A percentile compares a stretch with the other conserved stretches of the same genome.
These are phyloP conservation scores for Heliocybe sulcata DNA, from an alignment of 1,284 basidiomycete species.

Conservation along the genomic window DNA sequence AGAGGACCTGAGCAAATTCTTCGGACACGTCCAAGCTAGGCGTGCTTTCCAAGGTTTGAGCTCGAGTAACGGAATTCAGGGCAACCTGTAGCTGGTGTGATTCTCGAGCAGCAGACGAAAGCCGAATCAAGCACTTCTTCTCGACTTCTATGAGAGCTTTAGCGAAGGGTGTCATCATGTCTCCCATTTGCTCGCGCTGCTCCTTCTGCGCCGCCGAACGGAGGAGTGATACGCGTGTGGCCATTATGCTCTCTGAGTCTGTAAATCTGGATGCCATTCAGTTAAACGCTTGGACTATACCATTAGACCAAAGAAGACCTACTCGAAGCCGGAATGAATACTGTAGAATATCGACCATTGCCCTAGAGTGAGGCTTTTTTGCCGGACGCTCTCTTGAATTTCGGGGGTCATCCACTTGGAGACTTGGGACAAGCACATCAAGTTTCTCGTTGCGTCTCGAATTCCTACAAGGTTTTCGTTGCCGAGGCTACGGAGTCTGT, in stretches of 20 bases:
- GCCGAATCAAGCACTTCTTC: constrained; percentile 59
- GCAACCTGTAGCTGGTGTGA: constrained; percentile 75
- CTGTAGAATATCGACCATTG: neutral
- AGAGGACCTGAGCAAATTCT: constrained; percentile 88
- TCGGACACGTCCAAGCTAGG: constrained; percentile 53
- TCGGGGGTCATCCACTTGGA: constrained; percentile 41
- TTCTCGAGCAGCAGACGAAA: constrained; percentile 72
- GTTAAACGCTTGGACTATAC: neutral
- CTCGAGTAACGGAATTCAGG: constrained; percentile 77
- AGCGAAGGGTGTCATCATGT: constrained; percentile 49
- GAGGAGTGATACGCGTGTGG: constrained; percentile 80
- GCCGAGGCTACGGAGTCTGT: constrained; percentile 57
- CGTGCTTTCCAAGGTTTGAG: constrained; percentile 52
- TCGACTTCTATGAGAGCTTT: constrained; percentile 55
- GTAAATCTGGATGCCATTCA: constrained; percentile 49
- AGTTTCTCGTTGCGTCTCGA: constrained; percentile 52
- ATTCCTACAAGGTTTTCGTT: constrained; percentile 76
- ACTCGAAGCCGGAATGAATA: neutral
- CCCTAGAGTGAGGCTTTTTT: constrained; percentile 20
- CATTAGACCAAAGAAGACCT: neutral
- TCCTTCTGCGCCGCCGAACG: constrained; percentile 60
- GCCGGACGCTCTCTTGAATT: constrained; percentile 28
- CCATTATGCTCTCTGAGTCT: constrained; percentile 72
- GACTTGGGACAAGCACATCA: constrained; percentile 78
- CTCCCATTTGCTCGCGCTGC: constrained; percentile 67